Base-by-base conservation (phyloP, 1,139 yeast genomes). In the Arxiozyma telluris region DNA sequence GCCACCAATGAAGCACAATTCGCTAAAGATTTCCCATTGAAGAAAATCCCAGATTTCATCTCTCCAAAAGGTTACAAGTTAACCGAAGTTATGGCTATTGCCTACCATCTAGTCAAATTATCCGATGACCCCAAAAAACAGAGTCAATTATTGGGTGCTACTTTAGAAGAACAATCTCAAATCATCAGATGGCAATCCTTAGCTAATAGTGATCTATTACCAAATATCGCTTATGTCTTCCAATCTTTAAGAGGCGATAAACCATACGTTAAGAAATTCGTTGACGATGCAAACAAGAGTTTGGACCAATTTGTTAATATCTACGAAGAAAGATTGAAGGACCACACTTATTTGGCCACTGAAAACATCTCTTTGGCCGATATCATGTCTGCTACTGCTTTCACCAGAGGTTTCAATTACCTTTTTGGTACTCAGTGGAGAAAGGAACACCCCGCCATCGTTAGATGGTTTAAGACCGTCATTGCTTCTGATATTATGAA, bases 351-450 rank as follows among this genome's bases (percentile, higher is more conserved):
- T 79, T 82, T 93, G 71, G 97, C 84, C 66, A 94, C 96, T 70
- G 97, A 91, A 78, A 81, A 93, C 76, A 68, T 87, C 67, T 77
- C 97, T 54, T 71, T 84, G 61, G 98, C 97, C 68, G 98, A 93
- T 75, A 71, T 88, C 65, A 79, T 80, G 67, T 74, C 78, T 64
- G 91, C 86, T 63, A 67, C 83, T 58, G 68, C 76, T 61, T 74
- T 82, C 64, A 66, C 73, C 71, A 81, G 91, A 76, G 85, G 84
- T 59, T 87, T 87, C 77, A 73, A 78, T 62, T 66, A 68, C 73
- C 71, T 88, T 60, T 86, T 81, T 73, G 98, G 91, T 69, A 66
- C 75, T 52, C 83, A 83, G 67, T 89, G 93, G 91, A 83, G 90
- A 75, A 75, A 77, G 62, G 65, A 76, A 57, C 83, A 83, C 79